These are phyloP conservation scores for Phytopythium sindhum DNA, from an alignment of 352 stramenopile species.

Conservation along the genomic window DNA sequence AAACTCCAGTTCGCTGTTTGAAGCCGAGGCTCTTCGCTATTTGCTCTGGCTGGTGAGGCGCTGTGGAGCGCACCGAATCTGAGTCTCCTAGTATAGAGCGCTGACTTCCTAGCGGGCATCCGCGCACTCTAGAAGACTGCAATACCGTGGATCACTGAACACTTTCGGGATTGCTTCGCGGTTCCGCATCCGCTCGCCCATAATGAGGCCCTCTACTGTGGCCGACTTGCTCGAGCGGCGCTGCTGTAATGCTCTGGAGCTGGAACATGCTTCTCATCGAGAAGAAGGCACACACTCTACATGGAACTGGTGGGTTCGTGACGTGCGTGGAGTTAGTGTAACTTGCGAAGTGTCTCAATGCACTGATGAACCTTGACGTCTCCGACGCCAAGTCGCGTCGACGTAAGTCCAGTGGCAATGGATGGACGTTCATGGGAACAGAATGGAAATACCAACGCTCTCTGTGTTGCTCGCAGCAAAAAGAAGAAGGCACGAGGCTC, in stretches of 20 bases:
- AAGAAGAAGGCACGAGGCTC: not conserved
- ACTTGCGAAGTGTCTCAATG: not conserved
- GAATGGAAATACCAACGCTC: not conserved
- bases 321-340: not conserved
- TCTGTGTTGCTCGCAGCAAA: not conserved
- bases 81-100: too few relatives aligned
- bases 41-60: too few relatives aligned
- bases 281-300: not conserved
- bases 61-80: too few relatives aligned
- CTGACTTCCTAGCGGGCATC: too few relatives aligned
- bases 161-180: not conserved
- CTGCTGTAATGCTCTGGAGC: too few relatives aligned
- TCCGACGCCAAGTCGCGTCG: not conserved
- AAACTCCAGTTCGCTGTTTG: too few relatives aligned
- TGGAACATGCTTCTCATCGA: not conserved
- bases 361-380: not conserved
- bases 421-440: not conserved
- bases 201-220: not conserved
- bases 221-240: not conserved
- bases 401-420: not conserved
- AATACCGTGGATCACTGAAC: too few relatives aligned
- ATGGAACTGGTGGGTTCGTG: not conserved
- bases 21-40: too few relatives aligned
- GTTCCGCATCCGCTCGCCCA: not conserved
- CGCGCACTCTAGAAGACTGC: too few relatives aligned